Conservation (phyloP, 164 flowering plant genomes). For the Brasenia schreberi region DNA sequence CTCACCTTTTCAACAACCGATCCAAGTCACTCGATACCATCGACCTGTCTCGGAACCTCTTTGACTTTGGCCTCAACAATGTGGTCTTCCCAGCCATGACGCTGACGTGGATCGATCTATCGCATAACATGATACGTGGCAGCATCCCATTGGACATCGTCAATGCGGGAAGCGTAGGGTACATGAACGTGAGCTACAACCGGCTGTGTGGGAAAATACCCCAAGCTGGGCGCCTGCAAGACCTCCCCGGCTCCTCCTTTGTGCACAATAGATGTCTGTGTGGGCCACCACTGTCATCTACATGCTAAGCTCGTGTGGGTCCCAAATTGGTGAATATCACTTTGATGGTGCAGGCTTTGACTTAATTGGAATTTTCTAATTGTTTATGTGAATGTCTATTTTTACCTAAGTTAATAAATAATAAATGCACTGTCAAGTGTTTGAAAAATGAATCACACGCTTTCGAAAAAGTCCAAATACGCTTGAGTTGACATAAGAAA, state of each 20-base stretch:
- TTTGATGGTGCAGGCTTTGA: too few species aligned
- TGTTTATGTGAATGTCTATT: too few species aligned
- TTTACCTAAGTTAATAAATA: too few species aligned
- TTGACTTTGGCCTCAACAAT: constrained; percentile 41
- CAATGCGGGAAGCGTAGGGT: constrained; percentile 4
- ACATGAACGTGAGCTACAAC: constrained; percentile 24
- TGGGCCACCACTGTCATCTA: constrained; percentile 12
- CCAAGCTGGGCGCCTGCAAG: constrained; percentile 12
- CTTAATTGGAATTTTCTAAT: too few species aligned
- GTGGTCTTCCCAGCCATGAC: constrained; percentile 22
- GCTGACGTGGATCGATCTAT: constrained; percentile 25
- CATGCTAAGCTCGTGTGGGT: background rate
- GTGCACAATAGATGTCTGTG: constrained; percentile 19
- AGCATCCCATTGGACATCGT: constrained; percentile 21
- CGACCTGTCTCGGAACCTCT: constrained; percentile 38
- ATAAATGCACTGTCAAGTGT: too few species aligned
- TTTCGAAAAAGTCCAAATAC: too few species aligned
- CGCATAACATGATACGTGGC: constrained; percentile 43
- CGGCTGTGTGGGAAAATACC: constrained; percentile 26
- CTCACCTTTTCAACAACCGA: constrained; percentile 32
- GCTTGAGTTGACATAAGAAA: too few species aligned
- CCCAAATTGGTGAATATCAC: too few species aligned
- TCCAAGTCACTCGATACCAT: constrained; percentile 14
- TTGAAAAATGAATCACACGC: too few species aligned
- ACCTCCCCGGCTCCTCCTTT: constrained; percentile 3